These are phyloP conservation scores for Claviceps humidiphila DNA, from an alignment of 2,329 filamentous ascomycete genomes.

Conservation along the genomic window DNA sequence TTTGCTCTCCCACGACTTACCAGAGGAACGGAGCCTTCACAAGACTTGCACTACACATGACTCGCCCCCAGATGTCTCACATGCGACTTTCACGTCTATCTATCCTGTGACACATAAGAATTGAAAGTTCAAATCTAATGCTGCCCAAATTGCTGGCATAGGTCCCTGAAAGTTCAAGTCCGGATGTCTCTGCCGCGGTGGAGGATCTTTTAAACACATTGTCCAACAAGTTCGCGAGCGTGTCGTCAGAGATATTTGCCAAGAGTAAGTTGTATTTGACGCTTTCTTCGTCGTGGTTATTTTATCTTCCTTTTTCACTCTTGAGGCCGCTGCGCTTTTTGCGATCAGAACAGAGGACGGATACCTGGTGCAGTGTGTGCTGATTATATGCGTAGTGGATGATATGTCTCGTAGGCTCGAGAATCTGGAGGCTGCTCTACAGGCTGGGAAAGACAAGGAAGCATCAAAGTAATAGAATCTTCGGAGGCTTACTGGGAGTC, in stretches of 20 bases:
- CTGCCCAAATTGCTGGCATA: not conserved
- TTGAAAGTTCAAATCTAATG: not conserved
- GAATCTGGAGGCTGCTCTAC: constrained; percentile 62
- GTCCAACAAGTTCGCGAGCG: constrained; percentile 70
- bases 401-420: constrained; percentile 84
- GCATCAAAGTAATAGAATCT: constrained; percentile 20
- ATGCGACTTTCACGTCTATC: too few relatives aligned
- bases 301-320: not conserved
- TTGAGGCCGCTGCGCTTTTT: too few relatives aligned
- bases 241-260: constrained; percentile 76
- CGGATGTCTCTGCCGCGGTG: constrained; percentile 63
- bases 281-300: not conserved
- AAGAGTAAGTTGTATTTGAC: constrained; percentile 51
- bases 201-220: constrained; percentile 79
- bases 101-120: not conserved
- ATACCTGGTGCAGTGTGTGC: not conserved
- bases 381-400: constrained; percentile 51
- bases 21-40: too few relatives aligned
- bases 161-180: constrained; percentile 32
- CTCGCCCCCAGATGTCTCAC: too few relatives aligned
- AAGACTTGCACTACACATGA: too few relatives aligned
- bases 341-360: not conserved
- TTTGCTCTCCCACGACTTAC: too few relatives aligned
- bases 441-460: constrained; percentile 38
- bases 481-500: not conserved